Percentiles rank a stretch among this genome's conserved stretches.
phyloP scores from a whole-genome alignment of 164 flowering plant genomes.

The Stephania yunnanensis region DNA sequence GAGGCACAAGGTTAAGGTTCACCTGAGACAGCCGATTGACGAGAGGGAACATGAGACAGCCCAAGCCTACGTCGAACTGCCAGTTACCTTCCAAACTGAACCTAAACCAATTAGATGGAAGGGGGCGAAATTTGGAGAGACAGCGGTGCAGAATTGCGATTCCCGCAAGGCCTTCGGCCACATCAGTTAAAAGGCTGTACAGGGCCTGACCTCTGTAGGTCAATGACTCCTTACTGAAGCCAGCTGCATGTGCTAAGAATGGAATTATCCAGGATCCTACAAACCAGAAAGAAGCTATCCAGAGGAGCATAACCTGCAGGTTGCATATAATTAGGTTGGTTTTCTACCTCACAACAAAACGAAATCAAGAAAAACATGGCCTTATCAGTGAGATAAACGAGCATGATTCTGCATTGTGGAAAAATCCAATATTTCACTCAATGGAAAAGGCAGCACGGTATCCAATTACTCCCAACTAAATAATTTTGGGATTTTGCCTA shows the following conservation, averaged over 20 bases:
- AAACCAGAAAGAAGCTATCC: constrained; percentile 94
- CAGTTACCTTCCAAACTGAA: constrained; percentile 76
- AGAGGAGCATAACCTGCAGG: constrained; percentile 87
- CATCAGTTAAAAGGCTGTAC: constrained; percentile 86
- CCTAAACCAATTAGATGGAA: constrained; percentile 80
- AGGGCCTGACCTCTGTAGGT: constrained; percentile 93
- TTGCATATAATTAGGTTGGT: not conserved
- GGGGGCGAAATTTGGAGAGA: constrained; percentile 69
- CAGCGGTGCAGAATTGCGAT: constrained; percentile 82
- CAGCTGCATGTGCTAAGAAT: constrained; percentile 67
- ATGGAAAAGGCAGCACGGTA: not conserved
- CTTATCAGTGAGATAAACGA: not conserved
- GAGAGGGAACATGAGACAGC: constrained; percentile 91
- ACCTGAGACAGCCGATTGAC: constrained; percentile 85
- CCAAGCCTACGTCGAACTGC: constrained; percentile 72
- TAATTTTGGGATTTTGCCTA: too few relatives aligned
- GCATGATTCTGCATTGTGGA: not conserved
- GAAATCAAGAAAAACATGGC: not conserved
- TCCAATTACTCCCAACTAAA: not conserved
- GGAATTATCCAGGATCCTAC: constrained; percentile 97
- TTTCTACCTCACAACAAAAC: not conserved
- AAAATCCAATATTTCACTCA: not conserved
- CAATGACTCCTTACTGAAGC: constrained; percentile 71
- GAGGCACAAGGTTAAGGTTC: constrained; percentile 73
- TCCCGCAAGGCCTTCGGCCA: constrained; percentile 94